phyloP scores from a whole-genome alignment of 2,329 filamentous ascomycete species.

The Aspergillus felis region DNA sequence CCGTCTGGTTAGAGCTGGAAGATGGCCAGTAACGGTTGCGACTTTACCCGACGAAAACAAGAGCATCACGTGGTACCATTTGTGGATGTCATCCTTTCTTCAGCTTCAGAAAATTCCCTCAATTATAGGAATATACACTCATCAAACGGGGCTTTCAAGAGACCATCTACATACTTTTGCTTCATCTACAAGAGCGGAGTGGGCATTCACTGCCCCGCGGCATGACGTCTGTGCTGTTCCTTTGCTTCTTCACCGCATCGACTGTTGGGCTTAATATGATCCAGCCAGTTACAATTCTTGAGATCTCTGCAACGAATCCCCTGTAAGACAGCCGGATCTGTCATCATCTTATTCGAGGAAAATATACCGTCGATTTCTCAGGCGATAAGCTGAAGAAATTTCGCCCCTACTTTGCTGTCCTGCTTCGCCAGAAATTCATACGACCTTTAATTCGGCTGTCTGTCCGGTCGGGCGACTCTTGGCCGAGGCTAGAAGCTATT shows the following conservation, averaged over 20 bases:
- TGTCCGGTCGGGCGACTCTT: constrained; percentile 13
- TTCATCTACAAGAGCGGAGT: not conserved
- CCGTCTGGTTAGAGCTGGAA: not conserved
- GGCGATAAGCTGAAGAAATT: not conserved
- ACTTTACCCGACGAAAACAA: constrained; percentile 22
- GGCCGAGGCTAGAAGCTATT: constrained; percentile 13
- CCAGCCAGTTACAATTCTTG: constrained; percentile 13
- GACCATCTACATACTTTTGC: not conserved
- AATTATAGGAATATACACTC: not conserved
- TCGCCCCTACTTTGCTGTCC: not conserved
- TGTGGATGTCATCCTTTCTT: constrained; percentile 3
- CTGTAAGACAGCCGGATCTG: constrained; percentile 18
- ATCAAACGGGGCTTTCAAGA: not conserved
- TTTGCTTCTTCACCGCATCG: constrained; percentile 22
- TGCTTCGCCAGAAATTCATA: not conserved
- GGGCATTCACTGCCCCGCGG: constrained; percentile 16
- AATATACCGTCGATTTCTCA: not conserved
- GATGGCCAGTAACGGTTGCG: constrained; percentile 5
- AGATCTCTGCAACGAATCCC: constrained; percentile 3
- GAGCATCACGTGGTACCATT: constrained; percentile 15
- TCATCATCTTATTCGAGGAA: constrained; percentile 8
- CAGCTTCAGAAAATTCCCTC: not conserved
- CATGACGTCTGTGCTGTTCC: constrained; percentile 18
- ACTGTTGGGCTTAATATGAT: constrained; percentile 15
- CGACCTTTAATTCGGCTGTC: constrained; percentile 1